phyloP scores from a whole-genome alignment of 1,284 basidiomycete species.

The Ustilago loliicola region DNA sequence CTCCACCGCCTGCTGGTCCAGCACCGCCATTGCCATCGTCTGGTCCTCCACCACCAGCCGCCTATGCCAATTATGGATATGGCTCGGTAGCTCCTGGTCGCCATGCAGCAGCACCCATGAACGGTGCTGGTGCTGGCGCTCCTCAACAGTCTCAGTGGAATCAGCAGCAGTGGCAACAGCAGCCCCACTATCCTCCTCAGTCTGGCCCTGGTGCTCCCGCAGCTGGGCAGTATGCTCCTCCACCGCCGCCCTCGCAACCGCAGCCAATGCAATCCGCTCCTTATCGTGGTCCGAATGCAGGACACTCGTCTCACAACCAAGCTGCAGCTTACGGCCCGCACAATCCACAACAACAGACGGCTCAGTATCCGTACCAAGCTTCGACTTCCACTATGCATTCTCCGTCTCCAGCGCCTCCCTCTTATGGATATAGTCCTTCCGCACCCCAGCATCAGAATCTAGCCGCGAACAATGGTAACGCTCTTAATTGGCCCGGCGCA shows the following conservation, averaged over 20 bases:
- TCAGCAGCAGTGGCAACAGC: slow-evolving; percentile 57
- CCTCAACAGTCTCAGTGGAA: slow-evolving; percentile 55
- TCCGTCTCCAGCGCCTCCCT: slow-evolving; percentile 21
- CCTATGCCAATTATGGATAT: slow-evolving; percentile 63
- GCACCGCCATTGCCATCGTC: slow-evolving; percentile 42
- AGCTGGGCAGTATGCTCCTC: slow-evolving; percentile 20
- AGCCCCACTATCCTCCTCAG: slow-evolving; percentile 52
- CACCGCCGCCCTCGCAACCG: slow-evolving; percentile 13
- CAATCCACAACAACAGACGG: slow-evolving; percentile 22
- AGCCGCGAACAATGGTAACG: slow-evolving; percentile 8
- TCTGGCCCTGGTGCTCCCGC: slow-evolving; percentile 24
- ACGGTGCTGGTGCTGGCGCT: slow-evolving; percentile 15
- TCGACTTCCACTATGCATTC: slow-evolving; percentile 20
- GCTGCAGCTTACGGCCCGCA: slow-evolving; percentile 27
- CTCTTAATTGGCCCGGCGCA: slow-evolving; percentile 34
- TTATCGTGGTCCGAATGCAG: slow-evolving; percentile 16
- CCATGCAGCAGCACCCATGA: slow-evolving; percentile 15
- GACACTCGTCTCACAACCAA: slow-evolving; percentile 16
- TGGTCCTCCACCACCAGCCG: slow-evolving; percentile 19
- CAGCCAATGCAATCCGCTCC: slow-evolving; percentile 18
- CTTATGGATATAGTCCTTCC: slow-evolving; percentile 25
- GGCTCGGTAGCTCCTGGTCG: slow-evolving; percentile 37
- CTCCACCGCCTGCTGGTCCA: slow-evolving; percentile 43
- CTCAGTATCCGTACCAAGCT: slow-evolving; percentile 30
- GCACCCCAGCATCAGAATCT: slow-evolving; percentile 22